Evolutionary conservation across 2,329 filamentous ascomycete genomes (phyloP).

Genomic region (Epichloe hybrida): DNA sequence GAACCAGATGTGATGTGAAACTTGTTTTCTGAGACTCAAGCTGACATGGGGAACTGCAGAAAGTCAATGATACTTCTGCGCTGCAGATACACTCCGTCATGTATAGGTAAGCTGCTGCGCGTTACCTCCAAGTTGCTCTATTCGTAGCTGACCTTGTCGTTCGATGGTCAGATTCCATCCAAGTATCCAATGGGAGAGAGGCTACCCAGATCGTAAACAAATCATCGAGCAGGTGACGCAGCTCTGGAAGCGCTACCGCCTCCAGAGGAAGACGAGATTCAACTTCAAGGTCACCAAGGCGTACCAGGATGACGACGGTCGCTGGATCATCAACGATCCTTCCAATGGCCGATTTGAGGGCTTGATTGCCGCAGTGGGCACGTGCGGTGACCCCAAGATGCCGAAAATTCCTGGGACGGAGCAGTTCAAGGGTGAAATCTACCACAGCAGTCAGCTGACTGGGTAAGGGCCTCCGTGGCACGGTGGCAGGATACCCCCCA

Average conservation of each 20-base stretch:
- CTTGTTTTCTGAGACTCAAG: background rate
- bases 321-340: conserved; percentile 66
- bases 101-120: conserved; percentile 43
- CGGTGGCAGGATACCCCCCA: background rate
- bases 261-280: conserved; percentile 60
- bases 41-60: conserved; percentile 24
- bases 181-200: conserved; percentile 56
- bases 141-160: background rate
- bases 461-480: conserved; percentile 23
- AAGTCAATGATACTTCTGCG: conserved; percentile 69
- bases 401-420: conserved; percentile 57
- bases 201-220: conserved; percentile 66
- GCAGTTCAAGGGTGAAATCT: conserved; percentile 56
- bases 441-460: conserved; percentile 63
- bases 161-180: conserved; percentile 48
- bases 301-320: conserved; percentile 51
- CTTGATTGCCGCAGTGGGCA: conserved; percentile 64
- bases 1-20: background rate
- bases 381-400: conserved; percentile 66
- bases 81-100: conserved; percentile 76
- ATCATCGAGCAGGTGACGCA: conserved; percentile 59
- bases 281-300: conserved; percentile 55
- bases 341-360: conserved; percentile 64
- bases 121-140: background rate
- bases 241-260: conserved; percentile 62